Conservation (phyloP, 352 stramenopile species). For the Phytophthora melonis region DNA sequence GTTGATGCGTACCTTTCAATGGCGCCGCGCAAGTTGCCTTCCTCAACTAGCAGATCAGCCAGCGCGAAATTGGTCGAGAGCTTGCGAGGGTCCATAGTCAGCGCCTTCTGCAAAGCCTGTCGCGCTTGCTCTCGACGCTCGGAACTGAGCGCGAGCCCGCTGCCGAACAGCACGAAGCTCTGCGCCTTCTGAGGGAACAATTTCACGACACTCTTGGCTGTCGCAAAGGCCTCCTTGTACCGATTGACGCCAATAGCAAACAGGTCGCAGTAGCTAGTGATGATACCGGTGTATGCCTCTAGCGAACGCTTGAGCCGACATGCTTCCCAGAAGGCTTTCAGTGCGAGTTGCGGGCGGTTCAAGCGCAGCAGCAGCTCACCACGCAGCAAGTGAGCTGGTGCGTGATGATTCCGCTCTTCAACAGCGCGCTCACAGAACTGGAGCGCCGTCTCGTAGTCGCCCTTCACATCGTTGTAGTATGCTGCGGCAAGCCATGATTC, state of each 20-base stretch:
- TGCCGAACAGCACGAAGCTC: constrained; percentile 79
- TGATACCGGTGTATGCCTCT: constrained; percentile 77
- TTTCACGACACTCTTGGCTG: constrained; percentile 74
- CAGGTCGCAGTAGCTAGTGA: constrained; percentile 80
- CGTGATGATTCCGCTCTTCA: constrained; percentile 42
- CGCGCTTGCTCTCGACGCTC: constrained; percentile 70
- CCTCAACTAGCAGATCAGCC: constrained; percentile 69
- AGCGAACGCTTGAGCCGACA: constrained; percentile 70
- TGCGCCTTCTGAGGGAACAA: constrained; percentile 76
- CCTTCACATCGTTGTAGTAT: constrained; percentile 81
- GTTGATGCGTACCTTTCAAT: constrained; percentile 64
- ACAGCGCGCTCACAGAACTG: constrained; percentile 82
- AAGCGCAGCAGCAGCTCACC: constrained; percentile 70
- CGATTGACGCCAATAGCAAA: constrained; percentile 66
- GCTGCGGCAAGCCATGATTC: constrained; percentile 80
- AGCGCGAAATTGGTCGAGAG: constrained; percentile 74
- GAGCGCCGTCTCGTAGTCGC: constrained; percentile 70
- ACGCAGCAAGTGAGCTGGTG: constrained; percentile 67
- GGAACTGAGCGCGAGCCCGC: constrained; percentile 69
- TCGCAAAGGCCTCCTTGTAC: constrained; percentile 80
- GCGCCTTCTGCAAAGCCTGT: constrained; percentile 67
- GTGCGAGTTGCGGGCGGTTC: constrained; percentile 67
- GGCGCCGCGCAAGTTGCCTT: constrained; percentile 58
- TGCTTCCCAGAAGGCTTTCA: constrained; percentile 70
- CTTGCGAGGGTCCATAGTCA: constrained; percentile 70